Conservation (phyloP, 345 rosid genomes). For the Boechera divaricarpa region DNA sequence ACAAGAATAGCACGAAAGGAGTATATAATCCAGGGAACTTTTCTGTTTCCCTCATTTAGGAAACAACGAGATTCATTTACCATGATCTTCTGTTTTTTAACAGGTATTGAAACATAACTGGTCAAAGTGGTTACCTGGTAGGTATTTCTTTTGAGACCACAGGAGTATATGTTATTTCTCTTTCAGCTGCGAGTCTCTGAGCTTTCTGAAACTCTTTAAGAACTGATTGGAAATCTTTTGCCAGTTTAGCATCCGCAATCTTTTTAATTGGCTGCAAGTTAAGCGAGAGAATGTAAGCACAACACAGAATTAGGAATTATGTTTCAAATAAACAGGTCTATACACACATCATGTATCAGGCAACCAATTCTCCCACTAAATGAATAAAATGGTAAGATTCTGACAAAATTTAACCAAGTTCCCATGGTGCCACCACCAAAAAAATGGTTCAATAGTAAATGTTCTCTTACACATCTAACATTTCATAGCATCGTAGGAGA, state of each 20-base stretch:
- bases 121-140: conserved; percentile 50
- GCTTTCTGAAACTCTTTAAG: conserved; percentile 77
- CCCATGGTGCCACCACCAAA: neutral
- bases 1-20: neutral
- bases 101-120: neutral
- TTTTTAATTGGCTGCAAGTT: conserved; percentile 64
- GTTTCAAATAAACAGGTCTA: neutral
- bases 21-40: neutral
- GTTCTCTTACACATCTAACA: conserved; percentile 12
- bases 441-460: neutral
- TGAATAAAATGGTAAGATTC: neutral
- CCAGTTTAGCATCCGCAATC: conserved; percentile 81
- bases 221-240: conserved; percentile 68
- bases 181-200: conserved; percentile 80
- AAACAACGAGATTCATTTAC: neutral
- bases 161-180: conserved; percentile 64
- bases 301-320: neutral
- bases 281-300: conserved; percentile 8
- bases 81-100: neutral
- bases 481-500: conserved; percentile 2
- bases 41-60: neutral
- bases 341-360: neutral
- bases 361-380: neutral
- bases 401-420: neutral
- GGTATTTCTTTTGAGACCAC: conserved; percentile 55